Evolutionary conservation across 345 rosid genomes (phyloP).

Genomic region (Populus ilicifolia): DNA sequence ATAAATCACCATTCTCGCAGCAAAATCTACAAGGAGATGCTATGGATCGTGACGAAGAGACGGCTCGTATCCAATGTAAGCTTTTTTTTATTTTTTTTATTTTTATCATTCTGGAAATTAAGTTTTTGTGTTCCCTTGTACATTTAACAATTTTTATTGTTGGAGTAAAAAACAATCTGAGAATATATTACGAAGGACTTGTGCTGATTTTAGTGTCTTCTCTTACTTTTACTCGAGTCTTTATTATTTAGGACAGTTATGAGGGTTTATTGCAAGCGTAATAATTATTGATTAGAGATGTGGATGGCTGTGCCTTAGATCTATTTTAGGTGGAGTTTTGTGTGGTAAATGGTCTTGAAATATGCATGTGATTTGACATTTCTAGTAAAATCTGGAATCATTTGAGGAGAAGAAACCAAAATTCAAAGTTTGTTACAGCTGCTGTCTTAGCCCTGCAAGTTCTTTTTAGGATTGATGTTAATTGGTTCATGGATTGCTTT

Average conservation of each 20-base stretch:
- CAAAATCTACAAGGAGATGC: slow-evolving; percentile 80
- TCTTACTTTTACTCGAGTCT: neutral
- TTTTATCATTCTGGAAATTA: neutral
- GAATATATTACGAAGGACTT: neutral
- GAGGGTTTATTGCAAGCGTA: neutral
- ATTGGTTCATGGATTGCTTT: too few relatives aligned
- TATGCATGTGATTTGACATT: too few relatives aligned
- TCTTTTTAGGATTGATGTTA: too few relatives aligned
- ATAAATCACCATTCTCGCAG: slow-evolving; percentile 92
- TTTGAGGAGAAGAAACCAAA: too few relatives aligned
- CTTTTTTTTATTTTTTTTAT: neutral
- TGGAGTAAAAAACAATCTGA: neutral
- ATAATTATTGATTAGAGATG: too few relatives aligned
- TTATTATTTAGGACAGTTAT: neutral
- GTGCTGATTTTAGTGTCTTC: neutral
- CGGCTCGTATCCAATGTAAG: slow-evolving; percentile 82
- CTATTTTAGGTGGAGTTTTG: too few relatives aligned
- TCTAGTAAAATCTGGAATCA: too few relatives aligned
- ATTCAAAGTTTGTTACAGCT: too few relatives aligned
- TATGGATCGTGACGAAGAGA: slow-evolving; percentile 90
- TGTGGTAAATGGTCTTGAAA: too few relatives aligned
- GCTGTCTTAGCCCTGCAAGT: too few relatives aligned
- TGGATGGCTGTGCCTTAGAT: too few relatives aligned
- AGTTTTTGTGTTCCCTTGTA: neutral
- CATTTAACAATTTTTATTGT: neutral